phyloP scores from a whole-genome alignment of 805 yeast genomes.

The Diddensiella santjacobensis region DNA sequence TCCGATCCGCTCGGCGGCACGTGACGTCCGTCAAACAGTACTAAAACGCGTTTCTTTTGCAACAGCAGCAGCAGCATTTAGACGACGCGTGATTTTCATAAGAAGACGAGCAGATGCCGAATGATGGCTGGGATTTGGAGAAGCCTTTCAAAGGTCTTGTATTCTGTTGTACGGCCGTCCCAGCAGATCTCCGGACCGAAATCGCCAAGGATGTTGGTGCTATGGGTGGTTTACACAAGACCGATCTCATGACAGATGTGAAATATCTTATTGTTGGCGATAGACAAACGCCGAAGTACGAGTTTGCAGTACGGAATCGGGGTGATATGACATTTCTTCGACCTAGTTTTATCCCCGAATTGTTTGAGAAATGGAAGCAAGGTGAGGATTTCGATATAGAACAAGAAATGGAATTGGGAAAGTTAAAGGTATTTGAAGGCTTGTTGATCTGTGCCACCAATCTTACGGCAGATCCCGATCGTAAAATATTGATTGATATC shows the following conservation, averaged over 20 bases:
- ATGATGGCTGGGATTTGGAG: constrained; percentile 5
- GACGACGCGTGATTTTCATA: too few relatives aligned
- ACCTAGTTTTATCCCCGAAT: constrained; percentile 42
- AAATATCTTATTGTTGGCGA: constrained; percentile 51
- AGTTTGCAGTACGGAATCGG: constrained; percentile 41
- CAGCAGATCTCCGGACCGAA: constrained; percentile 19
- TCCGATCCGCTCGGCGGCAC: too few relatives aligned
- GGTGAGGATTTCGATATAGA: constrained; percentile 42
- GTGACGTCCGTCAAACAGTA: neutral
- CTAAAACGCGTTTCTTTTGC: neutral
- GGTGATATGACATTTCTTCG: constrained; percentile 55
- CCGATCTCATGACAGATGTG: constrained; percentile 50
- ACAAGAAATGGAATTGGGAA: constrained; percentile 24
- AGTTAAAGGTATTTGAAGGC: constrained; percentile 30
- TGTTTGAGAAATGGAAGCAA: constrained; percentile 50
- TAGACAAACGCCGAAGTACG: constrained; percentile 51
- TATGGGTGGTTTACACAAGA: constrained; percentile 47
- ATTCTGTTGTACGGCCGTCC: constrained; percentile 23
- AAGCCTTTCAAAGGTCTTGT: constrained; percentile 17
- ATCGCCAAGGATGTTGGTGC: constrained; percentile 37
- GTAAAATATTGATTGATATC: constrained; percentile 24
- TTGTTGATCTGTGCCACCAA: constrained; percentile 39
- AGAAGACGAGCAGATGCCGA: neutral
- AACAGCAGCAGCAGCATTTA: too few relatives aligned
- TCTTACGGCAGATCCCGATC: constrained; percentile 29